phyloP scores from a whole-genome alignment of 768 basidiomycete genomes.

The Chlorophyllum brunneum region DNA sequence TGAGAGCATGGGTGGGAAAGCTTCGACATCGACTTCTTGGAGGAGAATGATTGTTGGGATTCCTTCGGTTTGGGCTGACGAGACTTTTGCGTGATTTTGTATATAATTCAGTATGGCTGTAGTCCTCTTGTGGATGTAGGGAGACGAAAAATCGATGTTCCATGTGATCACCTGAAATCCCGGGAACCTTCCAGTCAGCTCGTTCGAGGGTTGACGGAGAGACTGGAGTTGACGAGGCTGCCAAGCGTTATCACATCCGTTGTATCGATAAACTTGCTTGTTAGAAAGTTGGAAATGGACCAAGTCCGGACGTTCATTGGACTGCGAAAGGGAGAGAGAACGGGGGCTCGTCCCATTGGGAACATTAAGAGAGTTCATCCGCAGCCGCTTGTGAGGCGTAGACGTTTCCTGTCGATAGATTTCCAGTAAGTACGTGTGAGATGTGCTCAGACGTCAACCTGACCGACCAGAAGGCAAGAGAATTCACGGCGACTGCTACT shows the following conservation, averaged over 20 bases:
- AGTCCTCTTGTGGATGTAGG: constrained; percentile 3
- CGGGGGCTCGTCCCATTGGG: neutral
- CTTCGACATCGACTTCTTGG: constrained; percentile 5
- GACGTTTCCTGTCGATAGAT: too few species aligned
- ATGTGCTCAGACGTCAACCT: too few species aligned
- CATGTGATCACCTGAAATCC: constrained; percentile 6
- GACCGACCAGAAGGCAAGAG: too few species aligned
- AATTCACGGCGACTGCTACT: too few species aligned
- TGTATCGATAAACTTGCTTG: neutral
- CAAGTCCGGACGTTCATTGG: neutral
- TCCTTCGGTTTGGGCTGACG: neutral
- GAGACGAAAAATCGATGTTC: constrained; percentile 9
- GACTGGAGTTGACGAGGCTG: neutral
- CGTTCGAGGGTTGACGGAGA: neutral
- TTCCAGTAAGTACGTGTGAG: too few species aligned
- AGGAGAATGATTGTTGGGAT: constrained; percentile 9
- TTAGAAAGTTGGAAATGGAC: neutral
- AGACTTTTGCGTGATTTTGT: neutral
- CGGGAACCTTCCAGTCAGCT: neutral
- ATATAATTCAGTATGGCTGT: constrained; percentile 4
- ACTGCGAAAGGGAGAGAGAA: neutral
- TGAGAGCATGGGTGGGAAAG: constrained; percentile 3
- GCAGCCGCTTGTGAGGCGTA: too few species aligned
- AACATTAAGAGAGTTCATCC: too few species aligned
- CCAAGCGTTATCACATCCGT: neutral